Conservation (phyloP, 768 basidiomycete genomes). For the Infundibulicybe gibba region DNA sequence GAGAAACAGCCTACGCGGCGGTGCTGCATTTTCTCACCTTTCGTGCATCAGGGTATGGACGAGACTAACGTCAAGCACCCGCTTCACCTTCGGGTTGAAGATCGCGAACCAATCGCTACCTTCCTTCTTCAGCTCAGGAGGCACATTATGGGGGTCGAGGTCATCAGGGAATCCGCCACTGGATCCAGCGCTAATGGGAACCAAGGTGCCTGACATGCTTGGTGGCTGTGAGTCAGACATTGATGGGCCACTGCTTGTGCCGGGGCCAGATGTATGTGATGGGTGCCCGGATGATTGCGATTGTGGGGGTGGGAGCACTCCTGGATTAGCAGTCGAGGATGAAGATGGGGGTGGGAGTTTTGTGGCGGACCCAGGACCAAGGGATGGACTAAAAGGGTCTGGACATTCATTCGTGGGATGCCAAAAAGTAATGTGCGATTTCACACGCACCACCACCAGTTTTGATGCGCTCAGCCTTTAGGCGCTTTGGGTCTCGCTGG, state of each 20-base stretch:
- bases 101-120: slow-evolving; percentile 88
- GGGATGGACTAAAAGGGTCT: slow-evolving; percentile 36
- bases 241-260: slow-evolving; percentile 6
- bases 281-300: slow-evolving; percentile 8
- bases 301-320: slow-evolving; percentile 33
- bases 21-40: slow-evolving; percentile 46
- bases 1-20: too few relatives aligned
- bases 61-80: slow-evolving; percentile 72
- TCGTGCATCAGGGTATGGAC: slow-evolving; percentile 90
- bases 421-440: background rate
- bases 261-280: slow-evolving; percentile 9
- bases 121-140: slow-evolving; percentile 63
- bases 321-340: slow-evolving; percentile 25
- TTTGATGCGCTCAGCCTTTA: slow-evolving; percentile 44
- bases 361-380: slow-evolving; percentile 25
- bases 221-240: slow-evolving; percentile 9
- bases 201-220: slow-evolving; percentile 9
- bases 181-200: slow-evolving; percentile 12
- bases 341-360: slow-evolving; percentile 32
- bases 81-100: slow-evolving; percentile 79
- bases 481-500: slow-evolving; percentile 57
- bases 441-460: slow-evolving; percentile 19
- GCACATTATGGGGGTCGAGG: slow-evolving; percentile 29
- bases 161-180: slow-evolving; percentile 44
- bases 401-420: background rate